A percentile compares a stretch with the other conserved stretches of the same genome.
These are phyloP conservation scores for Glutinoglossum americanum DNA, from an alignment of 495 filamentous ascomycete genomes.

Conservation along the genomic window DNA sequence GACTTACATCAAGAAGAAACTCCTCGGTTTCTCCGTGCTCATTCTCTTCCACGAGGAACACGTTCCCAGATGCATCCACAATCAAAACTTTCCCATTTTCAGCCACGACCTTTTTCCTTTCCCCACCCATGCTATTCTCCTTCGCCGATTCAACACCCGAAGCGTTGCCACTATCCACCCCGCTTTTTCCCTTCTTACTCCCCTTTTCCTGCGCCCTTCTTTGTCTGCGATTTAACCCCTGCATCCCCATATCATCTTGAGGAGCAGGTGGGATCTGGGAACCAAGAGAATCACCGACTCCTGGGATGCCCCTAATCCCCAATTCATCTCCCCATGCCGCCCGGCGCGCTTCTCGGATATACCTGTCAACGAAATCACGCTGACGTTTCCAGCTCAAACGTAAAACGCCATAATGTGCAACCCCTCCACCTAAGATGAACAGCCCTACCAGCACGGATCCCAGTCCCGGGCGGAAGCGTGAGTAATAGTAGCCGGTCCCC, in stretches of 20 bases:
- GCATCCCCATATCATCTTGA: slow-evolving; percentile 22
- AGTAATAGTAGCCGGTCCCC: slow-evolving; percentile 96
- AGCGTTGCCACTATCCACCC: slow-evolving; percentile 23
- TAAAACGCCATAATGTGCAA: slow-evolving; percentile 63
- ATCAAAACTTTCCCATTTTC: slow-evolving; percentile 90
- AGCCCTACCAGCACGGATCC: slow-evolving; percentile 63
- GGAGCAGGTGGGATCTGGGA: slow-evolving; percentile 20
- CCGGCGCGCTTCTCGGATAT: slow-evolving; percentile 72
- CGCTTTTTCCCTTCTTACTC: slow-evolving; percentile 34
- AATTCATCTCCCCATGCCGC: slow-evolving; percentile 74
- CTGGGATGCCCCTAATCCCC: slow-evolving; percentile 43
- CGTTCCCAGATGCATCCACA: slow-evolving; percentile 77
- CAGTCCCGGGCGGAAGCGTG: slow-evolving; percentile 71
- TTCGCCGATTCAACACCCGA: slow-evolving; percentile 26
- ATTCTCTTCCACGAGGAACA: slow-evolving; percentile 74
- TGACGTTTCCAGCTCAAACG: slow-evolving; percentile 72
- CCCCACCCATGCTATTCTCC: slow-evolving; percentile 31
- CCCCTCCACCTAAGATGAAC: slow-evolving; percentile 69
- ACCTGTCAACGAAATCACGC: slow-evolving; percentile 70
- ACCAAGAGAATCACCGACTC: slow-evolving; percentile 28
- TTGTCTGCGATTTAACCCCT: slow-evolving; percentile 64
- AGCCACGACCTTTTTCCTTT: slow-evolving; percentile 65
- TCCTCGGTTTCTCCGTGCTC: slow-evolving; percentile 69
- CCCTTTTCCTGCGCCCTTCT: slow-evolving; percentile 71
- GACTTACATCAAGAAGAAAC: slow-evolving; percentile 58